phyloP scores from a whole-genome alignment of 306 rosid species.

The Gynostemma pentaphyllum region DNA sequence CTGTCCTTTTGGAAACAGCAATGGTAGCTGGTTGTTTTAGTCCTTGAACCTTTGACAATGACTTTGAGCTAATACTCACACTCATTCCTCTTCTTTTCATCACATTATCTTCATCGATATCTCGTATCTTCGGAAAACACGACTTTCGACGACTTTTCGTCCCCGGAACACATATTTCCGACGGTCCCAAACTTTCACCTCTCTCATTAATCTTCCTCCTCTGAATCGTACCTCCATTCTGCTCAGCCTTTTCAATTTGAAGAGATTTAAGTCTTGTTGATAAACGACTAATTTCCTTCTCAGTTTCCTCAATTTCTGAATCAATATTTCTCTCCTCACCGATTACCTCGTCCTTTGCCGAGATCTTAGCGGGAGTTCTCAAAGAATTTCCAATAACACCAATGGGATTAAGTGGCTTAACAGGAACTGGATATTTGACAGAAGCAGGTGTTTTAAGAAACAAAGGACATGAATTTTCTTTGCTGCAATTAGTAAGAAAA shows the following conservation, averaged over 20 bases:
- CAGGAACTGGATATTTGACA: slow-evolving; percentile 21
- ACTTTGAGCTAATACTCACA: slow-evolving; percentile 41
- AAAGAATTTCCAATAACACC: slow-evolving; percentile 17
- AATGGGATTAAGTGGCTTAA: slow-evolving; percentile 23
- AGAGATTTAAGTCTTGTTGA: slow-evolving; percentile 35
- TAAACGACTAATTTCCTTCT: slow-evolving; percentile 37
- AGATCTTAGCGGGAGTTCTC: slow-evolving; percentile 10
- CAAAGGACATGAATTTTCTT: slow-evolving; percentile 45
- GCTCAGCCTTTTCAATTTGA: slow-evolving; percentile 31
- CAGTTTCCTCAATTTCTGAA: slow-evolving; percentile 40
- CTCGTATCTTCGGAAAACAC: slow-evolving; percentile 59
- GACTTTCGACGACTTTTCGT: slow-evolving; percentile 70
- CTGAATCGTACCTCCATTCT: slow-evolving; percentile 21
- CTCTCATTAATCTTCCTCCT: slow-evolving; percentile 33
- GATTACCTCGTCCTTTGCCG: slow-evolving; percentile 13
- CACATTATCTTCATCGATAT: slow-evolving; percentile 32
- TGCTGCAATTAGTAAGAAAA: slow-evolving; percentile 35
- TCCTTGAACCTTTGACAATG: slow-evolving; percentile 24
- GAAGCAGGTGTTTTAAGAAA: slow-evolving; percentile 23
- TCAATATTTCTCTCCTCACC: slow-evolving; percentile 32
- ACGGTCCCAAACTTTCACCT: slow-evolving; percentile 70
- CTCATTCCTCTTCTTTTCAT: slow-evolving; percentile 39
- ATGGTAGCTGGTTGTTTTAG: slow-evolving; percentile 36
- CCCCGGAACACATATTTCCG: slow-evolving; percentile 39
- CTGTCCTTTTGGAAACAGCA: slow-evolving; percentile 26